Conservation (phyloP, 169 alveolate genomes). For the Toxoplasma gondii region DNA sequence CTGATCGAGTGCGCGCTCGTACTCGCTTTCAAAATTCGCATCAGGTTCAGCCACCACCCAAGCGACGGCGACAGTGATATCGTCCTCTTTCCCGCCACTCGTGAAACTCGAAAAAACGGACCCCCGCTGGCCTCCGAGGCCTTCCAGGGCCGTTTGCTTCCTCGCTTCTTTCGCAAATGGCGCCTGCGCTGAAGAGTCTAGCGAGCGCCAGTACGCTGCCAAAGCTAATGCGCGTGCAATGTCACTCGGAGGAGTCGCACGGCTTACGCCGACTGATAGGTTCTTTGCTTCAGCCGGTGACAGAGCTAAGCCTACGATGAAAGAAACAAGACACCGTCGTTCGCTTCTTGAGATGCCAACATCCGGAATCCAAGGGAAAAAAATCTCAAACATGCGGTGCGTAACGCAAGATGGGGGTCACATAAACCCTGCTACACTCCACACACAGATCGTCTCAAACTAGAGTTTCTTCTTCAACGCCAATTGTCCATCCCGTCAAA, state of each 20-base stretch:
- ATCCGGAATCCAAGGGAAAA: too few relatives aligned
- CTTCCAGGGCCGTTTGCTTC: not conserved
- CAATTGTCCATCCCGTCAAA: too few relatives aligned
- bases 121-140: not conserved
- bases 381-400: too few relatives aligned
- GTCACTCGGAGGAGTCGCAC: conserved; percentile 66
- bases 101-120: not conserved
- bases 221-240: conserved; percentile 73
- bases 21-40: not conserved
- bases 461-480: too few relatives aligned
- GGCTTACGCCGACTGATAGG: conserved; percentile 51
- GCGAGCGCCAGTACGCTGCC: conserved; percentile 73
- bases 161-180: conserved; percentile 53
- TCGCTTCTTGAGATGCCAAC: too few relatives aligned
- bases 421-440: too few relatives aligned
- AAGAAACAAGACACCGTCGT: not conserved
- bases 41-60: conserved; percentile 68
- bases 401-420: too few relatives aligned
- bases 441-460: too few relatives aligned
- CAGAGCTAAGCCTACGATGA: conserved; percentile 63
- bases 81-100: conserved; percentile 76
- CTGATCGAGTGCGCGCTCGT: not conserved
- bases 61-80: conserved; percentile 74
- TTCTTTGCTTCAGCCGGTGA: conserved; percentile 73
- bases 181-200: conserved; percentile 70